Evolutionary conservation across 495 filamentous ascomycete species (phyloP).

Genomic region (Aspergillus asperescens): DNA sequence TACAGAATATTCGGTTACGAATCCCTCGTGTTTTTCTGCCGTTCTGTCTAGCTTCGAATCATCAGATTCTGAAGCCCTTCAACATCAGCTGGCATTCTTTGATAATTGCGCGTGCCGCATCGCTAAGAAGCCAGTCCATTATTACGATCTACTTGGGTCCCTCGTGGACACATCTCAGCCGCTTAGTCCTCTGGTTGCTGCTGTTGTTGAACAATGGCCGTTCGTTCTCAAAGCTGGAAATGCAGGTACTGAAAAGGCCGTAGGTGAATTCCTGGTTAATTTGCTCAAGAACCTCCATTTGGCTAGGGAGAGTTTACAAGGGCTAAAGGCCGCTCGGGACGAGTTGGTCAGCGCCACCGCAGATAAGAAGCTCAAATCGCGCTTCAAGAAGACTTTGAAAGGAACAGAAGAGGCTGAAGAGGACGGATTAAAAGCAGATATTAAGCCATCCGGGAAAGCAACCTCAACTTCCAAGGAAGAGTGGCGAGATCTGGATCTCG

Average conservation of each 20-base stretch:
- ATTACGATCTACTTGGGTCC: conserved; percentile 48
- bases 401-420: conserved; percentile 22
- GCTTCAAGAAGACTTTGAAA: conserved; percentile 41
- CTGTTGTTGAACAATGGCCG: conserved; percentile 71
- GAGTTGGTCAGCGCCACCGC: conserved; percentile 33
- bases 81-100: conserved; percentile 52
- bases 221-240: conserved; percentile 54
- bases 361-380: conserved; percentile 33
- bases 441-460: conserved; percentile 14
- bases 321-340: conserved; percentile 41
- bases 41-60: conserved; percentile 41
- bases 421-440: conserved; percentile 21
- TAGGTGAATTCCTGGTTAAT: conserved; percentile 53
- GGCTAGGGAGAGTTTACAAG: conserved; percentile 38
- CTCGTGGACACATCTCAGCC: conserved; percentile 32
- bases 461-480: conserved; percentile 8
- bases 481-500: conserved; percentile 25
- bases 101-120: conserved; percentile 74
- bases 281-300: conserved; percentile 42
- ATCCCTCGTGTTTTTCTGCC: conserved; percentile 32
- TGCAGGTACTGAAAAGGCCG: conserved; percentile 26
- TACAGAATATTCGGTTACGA: conserved; percentile 34
- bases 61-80: conserved; percentile 30
- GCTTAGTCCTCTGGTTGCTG: conserved; percentile 53
- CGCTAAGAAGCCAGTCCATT: conserved; percentile 68